These are phyloP conservation scores for Ceratocystis cubensis DNA, from an alignment of 2,329 filamentous ascomycete genomes.

Conservation along the genomic window DNA sequence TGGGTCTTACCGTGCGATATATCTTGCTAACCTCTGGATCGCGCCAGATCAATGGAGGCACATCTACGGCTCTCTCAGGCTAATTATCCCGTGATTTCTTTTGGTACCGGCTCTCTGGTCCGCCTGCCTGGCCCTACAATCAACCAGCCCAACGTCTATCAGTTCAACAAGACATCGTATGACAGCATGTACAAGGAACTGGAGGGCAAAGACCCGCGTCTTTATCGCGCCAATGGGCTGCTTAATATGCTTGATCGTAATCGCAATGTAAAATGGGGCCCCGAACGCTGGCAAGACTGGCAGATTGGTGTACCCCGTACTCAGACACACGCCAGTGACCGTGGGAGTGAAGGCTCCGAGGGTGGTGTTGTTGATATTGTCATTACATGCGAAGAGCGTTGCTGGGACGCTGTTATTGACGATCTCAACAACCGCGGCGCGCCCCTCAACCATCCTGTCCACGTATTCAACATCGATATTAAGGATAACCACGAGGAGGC, in stretches of 20 bases:
- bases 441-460: constrained; percentile 80
- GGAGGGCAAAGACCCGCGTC: constrained; percentile 65
- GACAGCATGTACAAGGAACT: constrained; percentile 89
- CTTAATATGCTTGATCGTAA: constrained; percentile 94
- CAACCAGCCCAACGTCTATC: constrained; percentile 89
- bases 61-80: constrained; percentile 81
- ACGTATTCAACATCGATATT: constrained; percentile 97
- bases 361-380: constrained; percentile 85
- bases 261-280: constrained; percentile 81
- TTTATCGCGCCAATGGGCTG: constrained; percentile 86
- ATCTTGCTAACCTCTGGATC: constrained; percentile 2
- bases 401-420: constrained; percentile 95
- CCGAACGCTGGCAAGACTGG: constrained; percentile 98
- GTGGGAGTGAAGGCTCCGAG: constrained; percentile 70
- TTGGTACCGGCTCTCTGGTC: constrained; percentile 89
- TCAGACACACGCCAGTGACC: constrained; percentile 55
- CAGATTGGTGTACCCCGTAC: constrained; percentile 71
- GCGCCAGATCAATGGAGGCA: constrained; percentile 87
- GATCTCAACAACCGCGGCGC: constrained; percentile 78
- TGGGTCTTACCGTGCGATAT: background rate
- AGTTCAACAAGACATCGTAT: constrained; percentile 96
- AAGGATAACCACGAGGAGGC: constrained; percentile 98
- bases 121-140: constrained; percentile 85
- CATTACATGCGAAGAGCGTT: constrained; percentile 93
- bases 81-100: constrained; percentile 90